These are phyloP conservation scores for Wickerhamomyces subpelliculosus DNA, from an alignment of 805 yeast genomes.

Conservation along the genomic window DNA sequence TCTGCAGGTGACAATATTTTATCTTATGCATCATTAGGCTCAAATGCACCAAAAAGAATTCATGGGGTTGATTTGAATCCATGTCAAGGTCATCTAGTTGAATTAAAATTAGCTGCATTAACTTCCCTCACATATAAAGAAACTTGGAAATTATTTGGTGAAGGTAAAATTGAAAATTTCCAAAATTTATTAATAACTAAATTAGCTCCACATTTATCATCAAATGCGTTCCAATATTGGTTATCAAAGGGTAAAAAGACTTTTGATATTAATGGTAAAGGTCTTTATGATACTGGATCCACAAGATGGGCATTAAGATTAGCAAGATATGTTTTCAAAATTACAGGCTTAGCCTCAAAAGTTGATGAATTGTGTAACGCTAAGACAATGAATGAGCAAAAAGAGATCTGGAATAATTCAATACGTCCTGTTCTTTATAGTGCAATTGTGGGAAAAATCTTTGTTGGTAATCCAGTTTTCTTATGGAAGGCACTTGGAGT, in stretches of 20 bases:
- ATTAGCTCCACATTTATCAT: conserved; percentile 65
- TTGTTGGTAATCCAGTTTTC: conserved; percentile 79
- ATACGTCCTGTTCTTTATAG: conserved; percentile 68
- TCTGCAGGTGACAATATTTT: conserved; percentile 83
- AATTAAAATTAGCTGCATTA: conserved; percentile 69
- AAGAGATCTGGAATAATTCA: conserved; percentile 50
- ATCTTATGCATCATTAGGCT: conserved; percentile 57
- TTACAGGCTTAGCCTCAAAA: conserved; percentile 44
- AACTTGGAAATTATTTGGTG: conserved; percentile 72
- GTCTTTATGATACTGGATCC: conserved; percentile 76
- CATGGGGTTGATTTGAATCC: conserved; percentile 87
- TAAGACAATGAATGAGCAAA: conserved; percentile 55
- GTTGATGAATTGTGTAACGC: conserved; percentile 52
- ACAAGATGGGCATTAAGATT: conserved; percentile 81
- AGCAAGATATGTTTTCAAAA: conserved; percentile 51
- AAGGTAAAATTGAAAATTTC: conserved; percentile 55
- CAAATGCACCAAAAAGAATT: conserved; percentile 66
- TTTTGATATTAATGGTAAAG: conserved; percentile 47
- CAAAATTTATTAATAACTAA: conserved; percentile 43
- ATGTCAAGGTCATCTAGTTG: conserved; percentile 72
- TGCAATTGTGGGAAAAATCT: conserved; percentile 56
- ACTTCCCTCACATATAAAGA: conserved; percentile 49
- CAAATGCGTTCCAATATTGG: conserved; percentile 82
- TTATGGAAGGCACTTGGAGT: conserved; percentile 90
- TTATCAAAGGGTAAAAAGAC: conserved; percentile 52